phyloP scores from a whole-genome alignment of 768 basidiomycete genomes.

The Xerocomus spinulosus region DNA sequence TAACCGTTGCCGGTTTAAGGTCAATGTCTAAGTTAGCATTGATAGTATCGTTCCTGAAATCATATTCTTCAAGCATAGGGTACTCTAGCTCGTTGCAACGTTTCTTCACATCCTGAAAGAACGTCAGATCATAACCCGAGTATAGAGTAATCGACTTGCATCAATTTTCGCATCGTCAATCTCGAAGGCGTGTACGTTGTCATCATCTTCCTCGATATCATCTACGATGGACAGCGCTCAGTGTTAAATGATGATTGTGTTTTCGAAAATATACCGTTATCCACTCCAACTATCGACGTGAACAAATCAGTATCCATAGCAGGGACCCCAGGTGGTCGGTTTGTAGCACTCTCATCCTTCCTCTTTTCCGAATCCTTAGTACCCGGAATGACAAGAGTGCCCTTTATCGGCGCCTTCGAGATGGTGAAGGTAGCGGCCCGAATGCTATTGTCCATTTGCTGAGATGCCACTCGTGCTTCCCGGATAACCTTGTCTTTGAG shows the following conservation, averaged over 20 bases:
- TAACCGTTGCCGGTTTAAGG: slow-evolving; percentile 95
- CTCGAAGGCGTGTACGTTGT: slow-evolving; percentile 95
- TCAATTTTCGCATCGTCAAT: slow-evolving; percentile 94
- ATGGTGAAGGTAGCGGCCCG: slow-evolving; percentile 75
- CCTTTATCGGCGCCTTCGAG: slow-evolving; percentile 76
- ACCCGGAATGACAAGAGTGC: slow-evolving; percentile 82
- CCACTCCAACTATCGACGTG: slow-evolving; percentile 94
- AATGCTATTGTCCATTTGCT: slow-evolving; percentile 67
- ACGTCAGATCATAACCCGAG: slow-evolving; percentile 5
- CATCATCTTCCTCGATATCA: slow-evolving; percentile 96
- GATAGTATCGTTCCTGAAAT: slow-evolving; percentile 94
- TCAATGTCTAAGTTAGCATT: slow-evolving; percentile 98
- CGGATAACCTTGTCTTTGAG: slow-evolving; percentile 84
- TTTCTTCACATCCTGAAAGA: slow-evolving; percentile 81
- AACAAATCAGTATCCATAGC: slow-evolving; percentile 74
- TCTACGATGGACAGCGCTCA: slow-evolving; percentile 44
- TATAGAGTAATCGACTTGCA: slow-evolving; percentile 39
- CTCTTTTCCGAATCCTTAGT: slow-evolving; percentile 71
- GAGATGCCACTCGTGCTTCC: slow-evolving; percentile 74
- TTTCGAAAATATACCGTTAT: slow-evolving; percentile 54
- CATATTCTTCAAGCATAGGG: slow-evolving; percentile 98
- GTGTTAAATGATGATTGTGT: background rate
- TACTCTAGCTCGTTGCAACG: slow-evolving; percentile 96
- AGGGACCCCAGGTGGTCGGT: slow-evolving; percentile 25
- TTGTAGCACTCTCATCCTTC: slow-evolving; percentile 50